Base-by-base conservation (phyloP, 2,329 filamentous ascomycete genomes). In the Coleophoma cylindrospora region DNA sequence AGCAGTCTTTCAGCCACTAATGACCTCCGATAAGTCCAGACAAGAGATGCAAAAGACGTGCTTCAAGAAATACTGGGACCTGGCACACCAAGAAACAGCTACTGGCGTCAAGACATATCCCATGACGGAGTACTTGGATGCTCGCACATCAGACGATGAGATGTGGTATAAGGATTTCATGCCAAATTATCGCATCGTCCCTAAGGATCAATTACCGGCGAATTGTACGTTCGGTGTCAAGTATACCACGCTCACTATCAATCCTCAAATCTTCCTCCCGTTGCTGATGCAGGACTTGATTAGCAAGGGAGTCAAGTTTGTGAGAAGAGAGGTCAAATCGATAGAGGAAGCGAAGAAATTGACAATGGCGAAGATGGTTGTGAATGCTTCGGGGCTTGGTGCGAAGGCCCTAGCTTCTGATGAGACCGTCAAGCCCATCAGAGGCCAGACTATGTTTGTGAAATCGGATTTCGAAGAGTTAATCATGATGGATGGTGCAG, bases 391-490 rank as follows among this genome's bases (percentile, higher is more conserved):
- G 4, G 47, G 47, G 12, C 17, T 49, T 3, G 47, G 47, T 4
- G 47, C 47, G 13, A 44, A 40, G 8, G 13, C 21, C 11, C 40
- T 49, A 1, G 47, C 40, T 22, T 9, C 21, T 32, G 47, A 49
- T 22, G 40, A 44, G 19, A 19, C 10, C 13, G 40, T 49, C 27
- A 37, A n/a, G 9, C 32, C 47, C 3, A 40, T 49, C 7, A 44
- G 47, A 22, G 47, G 47, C 10, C 47, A 49, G 17, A 49, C 47
- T 10, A 38, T 49, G 40, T 49, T 49, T 40, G 47, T 49, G 9
- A 44, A 44, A 40, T 14, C 47, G 32, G 6, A 6, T n/a, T 49
- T 49, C 27, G 6, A 15, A 40, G 36, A 41, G 14, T 33, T 48
- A 37, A 10, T 49, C 14, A 49, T 48, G 19, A n/a, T 36, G 4